These are phyloP conservation scores for Reutealis trisperma DNA, from an alignment of 345 rosid species.

Conservation along the genomic window DNA sequence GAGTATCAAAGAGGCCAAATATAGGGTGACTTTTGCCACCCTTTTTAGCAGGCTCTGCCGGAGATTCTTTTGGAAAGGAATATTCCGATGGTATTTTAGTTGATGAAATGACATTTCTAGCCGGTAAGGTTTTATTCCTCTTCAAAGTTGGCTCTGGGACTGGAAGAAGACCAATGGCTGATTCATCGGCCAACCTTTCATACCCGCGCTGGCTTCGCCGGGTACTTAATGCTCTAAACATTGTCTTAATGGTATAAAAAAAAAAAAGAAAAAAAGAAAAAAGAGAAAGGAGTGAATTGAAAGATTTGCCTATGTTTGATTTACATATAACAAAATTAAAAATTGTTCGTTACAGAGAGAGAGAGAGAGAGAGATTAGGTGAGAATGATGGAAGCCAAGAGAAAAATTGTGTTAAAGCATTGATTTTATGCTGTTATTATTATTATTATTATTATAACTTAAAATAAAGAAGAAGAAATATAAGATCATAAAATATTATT, in stretches of 20 bases:
- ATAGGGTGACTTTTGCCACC: slow-evolving; percentile 54
- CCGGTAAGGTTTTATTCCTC: slow-evolving; percentile 52
- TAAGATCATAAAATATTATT: too few relatives aligned
- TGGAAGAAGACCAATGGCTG: slow-evolving; percentile 16
- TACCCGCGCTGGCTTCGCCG: slow-evolving; percentile 49
- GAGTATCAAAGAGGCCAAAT: slow-evolving; percentile 49
- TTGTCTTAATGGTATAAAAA: slow-evolving; percentile 12
- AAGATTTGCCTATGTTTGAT: too few relatives aligned
- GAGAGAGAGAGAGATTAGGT: slow-evolving; percentile 7
- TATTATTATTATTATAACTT: too few relatives aligned
- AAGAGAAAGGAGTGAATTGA: not conserved
- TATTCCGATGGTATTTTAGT: not conserved
- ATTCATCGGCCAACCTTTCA: slow-evolving; percentile 46
- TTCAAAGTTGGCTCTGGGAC: slow-evolving; percentile 31
- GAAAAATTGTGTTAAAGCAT: too few relatives aligned
- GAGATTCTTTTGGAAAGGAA: slow-evolving; percentile 2
- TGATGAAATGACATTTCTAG: too few relatives aligned
- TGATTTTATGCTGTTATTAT: not conserved
- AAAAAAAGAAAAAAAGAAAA: not conserved
- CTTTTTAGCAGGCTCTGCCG: slow-evolving; percentile 37
- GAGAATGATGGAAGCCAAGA: not conserved
- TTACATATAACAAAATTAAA: too few relatives aligned
- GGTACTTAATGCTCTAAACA: slow-evolving; percentile 68
- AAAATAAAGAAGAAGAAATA: too few relatives aligned
- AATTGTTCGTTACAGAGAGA: too few relatives aligned